Conservation (phyloP, 306 rosid genomes). For the Ormosia semicastrata region DNA sequence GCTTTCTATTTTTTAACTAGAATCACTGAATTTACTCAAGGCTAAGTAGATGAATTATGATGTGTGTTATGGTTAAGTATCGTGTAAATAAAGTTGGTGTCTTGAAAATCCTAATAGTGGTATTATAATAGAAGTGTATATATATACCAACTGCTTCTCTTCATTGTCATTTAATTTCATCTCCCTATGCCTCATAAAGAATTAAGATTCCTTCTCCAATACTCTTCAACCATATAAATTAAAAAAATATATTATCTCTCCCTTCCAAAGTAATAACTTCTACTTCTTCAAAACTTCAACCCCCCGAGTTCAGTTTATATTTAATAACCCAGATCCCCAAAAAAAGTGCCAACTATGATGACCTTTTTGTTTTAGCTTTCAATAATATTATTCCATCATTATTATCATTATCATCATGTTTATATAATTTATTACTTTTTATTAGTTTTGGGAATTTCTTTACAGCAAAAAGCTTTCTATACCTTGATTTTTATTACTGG, state of each 20-base stretch:
- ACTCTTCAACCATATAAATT: background rate
- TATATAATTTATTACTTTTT: background rate
- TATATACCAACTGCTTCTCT: background rate
- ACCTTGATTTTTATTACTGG: background rate
- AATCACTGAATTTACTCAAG: too few species aligned
- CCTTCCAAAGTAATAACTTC: background rate
- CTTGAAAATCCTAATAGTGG: too few species aligned
- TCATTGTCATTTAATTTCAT: background rate
- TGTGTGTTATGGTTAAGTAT: too few species aligned
- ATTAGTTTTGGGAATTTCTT: background rate
- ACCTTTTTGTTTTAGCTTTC: conserved; percentile 15
- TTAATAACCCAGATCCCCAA: conserved; percentile 28
- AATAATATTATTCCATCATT: background rate
- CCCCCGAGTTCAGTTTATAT: background rate
- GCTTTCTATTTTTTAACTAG: too few species aligned
- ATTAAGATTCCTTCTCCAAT: background rate
- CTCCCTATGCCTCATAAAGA: background rate
- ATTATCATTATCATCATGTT: background rate
- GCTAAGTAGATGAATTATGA: too few species aligned
- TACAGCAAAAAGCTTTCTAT: background rate
- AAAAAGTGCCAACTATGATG: background rate
- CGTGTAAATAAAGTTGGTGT: too few species aligned
- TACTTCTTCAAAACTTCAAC: conserved; percentile 8
- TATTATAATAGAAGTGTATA: too few species aligned
- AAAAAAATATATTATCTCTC: background rate